A percentile compares a stretch with the other conserved stretches of the same genome.
These are phyloP conservation scores for Oryza glumipatula DNA, from an alignment of 176 grass and related monocot species.

Conservation along the genomic window DNA sequence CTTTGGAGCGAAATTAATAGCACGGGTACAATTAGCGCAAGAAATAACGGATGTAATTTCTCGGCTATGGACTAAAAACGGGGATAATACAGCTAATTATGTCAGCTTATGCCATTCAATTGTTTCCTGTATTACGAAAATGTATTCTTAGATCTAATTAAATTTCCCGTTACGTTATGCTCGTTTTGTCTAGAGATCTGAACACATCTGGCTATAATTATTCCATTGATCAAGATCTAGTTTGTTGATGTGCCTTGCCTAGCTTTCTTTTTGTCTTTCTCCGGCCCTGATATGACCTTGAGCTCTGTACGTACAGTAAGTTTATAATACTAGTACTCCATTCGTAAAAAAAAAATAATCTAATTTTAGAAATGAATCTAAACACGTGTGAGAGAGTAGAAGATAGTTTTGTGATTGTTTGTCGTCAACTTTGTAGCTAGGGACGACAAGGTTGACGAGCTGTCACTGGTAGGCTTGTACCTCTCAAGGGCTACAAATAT, in stretches of 20 bases:
- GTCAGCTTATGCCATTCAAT: too few species aligned
- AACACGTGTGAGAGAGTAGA: neutral
- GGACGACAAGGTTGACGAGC: neutral
- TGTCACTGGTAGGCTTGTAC: neutral
- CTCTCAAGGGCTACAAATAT: neutral
- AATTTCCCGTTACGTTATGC: too few species aligned
- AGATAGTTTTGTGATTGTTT: neutral
- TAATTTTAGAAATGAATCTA: too few species aligned
- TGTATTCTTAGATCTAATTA: too few species aligned
- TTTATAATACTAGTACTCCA: neutral
- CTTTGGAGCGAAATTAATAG: too few species aligned
- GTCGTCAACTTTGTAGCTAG: neutral
- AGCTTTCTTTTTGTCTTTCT: neutral
- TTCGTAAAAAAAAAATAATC: too few species aligned
- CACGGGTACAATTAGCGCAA: too few species aligned
- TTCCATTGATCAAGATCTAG: neutral
- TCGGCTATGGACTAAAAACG: too few species aligned
- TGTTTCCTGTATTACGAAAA: too few species aligned
- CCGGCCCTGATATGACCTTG: neutral
- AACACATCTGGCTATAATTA: neutral
- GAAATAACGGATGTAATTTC: too few species aligned
- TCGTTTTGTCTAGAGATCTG: neutral
- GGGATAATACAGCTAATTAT: too few species aligned
- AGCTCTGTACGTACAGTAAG: neutral
- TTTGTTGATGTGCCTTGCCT: neutral